Base-by-base conservation (phyloP, 108 stramenopile genomes). In the Cyclostephanos tholiformis region DNA sequence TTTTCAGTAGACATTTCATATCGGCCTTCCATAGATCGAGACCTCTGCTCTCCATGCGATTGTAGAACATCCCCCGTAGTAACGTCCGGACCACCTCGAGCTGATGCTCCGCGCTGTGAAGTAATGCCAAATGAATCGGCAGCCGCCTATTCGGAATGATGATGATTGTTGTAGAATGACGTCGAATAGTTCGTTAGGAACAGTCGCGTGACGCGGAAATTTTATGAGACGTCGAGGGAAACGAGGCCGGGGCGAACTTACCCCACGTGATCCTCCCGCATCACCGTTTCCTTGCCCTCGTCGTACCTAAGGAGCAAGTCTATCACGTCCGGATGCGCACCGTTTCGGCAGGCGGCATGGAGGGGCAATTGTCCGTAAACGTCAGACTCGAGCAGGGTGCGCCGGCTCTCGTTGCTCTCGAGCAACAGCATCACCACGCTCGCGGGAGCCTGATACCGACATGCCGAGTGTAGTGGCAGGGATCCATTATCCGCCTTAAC, bases 261-360 rank as follows among this genome's bases (percentile, higher is more conserved):
- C 56, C 56, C 88, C 3, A 76, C 79, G 56, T 69, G 72, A 38
- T 89, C 88, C 43, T 56, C 78, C 14, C 62, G 39, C 71, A 89
- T 66, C 11, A 85, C 82, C 5, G 85, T 72, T 19, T 59, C 46
- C 39, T 82, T 84, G 1, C 78, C 69, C 10, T 14, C 30, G 46
- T 86, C 87, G 38, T 75, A 66, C 7, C 79, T 49, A 38, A 89
- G 56, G 46, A 89, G 57, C 52, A 85, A 25, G 9, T 77, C 52
- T 10, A 89, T 52, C 4, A 82, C 71, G 49, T 79, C 76, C 8
- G 84, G 72, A 12, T 79, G 36, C 3, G 71, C 75, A 39, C 79
- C 75, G 41, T 85, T 82, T 12, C 88, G 72, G 68, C 88, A 89
- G 11, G 88, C 88, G 17, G 85, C 82, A 48, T 86, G 86, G n/a